phyloP scores from a whole-genome alignment of 1,284 basidiomycete species.

The Volvariella surrecta region DNA sequence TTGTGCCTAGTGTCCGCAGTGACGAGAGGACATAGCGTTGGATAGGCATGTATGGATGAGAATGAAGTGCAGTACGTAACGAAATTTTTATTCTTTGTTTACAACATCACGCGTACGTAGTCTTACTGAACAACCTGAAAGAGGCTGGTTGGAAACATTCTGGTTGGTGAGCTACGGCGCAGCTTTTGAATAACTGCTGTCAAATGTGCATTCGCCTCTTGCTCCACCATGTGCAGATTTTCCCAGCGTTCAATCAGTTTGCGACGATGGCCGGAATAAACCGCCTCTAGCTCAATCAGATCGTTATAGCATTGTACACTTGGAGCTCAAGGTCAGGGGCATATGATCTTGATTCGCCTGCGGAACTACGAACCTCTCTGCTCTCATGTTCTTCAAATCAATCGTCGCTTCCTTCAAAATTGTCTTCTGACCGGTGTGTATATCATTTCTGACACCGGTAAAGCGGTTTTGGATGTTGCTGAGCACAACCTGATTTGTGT shows the following conservation, averaged over 20 bases:
- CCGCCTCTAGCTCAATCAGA: slow-evolving; percentile 19
- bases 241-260: slow-evolving; percentile 13
- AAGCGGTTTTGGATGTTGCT: slow-evolving; percentile 33
- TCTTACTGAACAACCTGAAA: slow-evolving; percentile 11
- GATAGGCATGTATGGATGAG: too few relatives aligned
- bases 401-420: slow-evolving; percentile 32
- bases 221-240: slow-evolving; percentile 12
- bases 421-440: slow-evolving; percentile 28
- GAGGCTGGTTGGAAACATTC: slow-evolving; percentile 15
- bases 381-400: slow-evolving; percentile 29
- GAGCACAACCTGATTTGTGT: slow-evolving; percentile 29
- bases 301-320: slow-evolving; percentile 28
- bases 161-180: slow-evolving; percentile 17
- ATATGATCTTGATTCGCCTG: neutral
- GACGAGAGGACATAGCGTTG: too few relatives aligned
- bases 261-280: slow-evolving; percentile 17
- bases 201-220: slow-evolving; percentile 11
- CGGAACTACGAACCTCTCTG: slow-evolving; percentile 25
- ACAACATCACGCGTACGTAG: too few relatives aligned
- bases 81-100: too few relatives aligned
- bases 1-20: too few relatives aligned
- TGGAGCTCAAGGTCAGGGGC: slow-evolving; percentile 11
- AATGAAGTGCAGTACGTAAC: too few relatives aligned
- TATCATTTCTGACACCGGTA: slow-evolving; percentile 29
- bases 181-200: slow-evolving; percentile 16